Evolutionary conservation across 1,139 yeast species (phyloP).

Genomic region (Yamadazyma oceani): DNA sequence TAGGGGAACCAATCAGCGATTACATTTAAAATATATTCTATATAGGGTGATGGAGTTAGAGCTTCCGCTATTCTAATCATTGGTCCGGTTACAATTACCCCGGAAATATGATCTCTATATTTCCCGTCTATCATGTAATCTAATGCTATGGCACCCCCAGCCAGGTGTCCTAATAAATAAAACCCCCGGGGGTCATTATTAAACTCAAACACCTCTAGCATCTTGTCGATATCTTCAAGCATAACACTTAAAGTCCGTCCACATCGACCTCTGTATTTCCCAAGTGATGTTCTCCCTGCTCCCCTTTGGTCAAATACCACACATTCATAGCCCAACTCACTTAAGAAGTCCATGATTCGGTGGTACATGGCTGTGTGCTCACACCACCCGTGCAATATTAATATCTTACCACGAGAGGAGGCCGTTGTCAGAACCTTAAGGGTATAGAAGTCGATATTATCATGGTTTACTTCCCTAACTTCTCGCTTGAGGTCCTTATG

Average conservation of each 20-base stretch:
- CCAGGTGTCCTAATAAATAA: constrained; percentile 22
- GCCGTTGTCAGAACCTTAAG: constrained; percentile 12
- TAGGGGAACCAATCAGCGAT: constrained; percentile 17
- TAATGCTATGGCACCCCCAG: constrained; percentile 24
- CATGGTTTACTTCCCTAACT: constrained; percentile 9
- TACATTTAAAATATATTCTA: constrained; percentile 12
- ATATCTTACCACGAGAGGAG: constrained; percentile 15
- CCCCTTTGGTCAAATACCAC: constrained; percentile 25
- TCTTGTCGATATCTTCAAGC: constrained; percentile 19
- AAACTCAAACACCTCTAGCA: constrained; percentile 17
- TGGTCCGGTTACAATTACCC: constrained; percentile 21
- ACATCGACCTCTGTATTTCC: constrained; percentile 19
- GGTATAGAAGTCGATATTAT: constrained; percentile 17
- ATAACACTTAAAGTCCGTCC: constrained; percentile 14
- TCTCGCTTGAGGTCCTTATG: constrained; percentile 8
- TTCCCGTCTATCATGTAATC: constrained; percentile 21
- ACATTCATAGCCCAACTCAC: constrained; percentile 21
- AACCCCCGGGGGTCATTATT: constrained; percentile 5
- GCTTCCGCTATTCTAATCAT: constrained; percentile 16
- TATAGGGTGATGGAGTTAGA: constrained; percentile 13
- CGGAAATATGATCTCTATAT: constrained; percentile 13
- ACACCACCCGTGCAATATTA: constrained; percentile 26
- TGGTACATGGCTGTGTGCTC: constrained; percentile 22
- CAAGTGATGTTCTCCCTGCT: constrained; percentile 21
- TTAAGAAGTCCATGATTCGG: constrained; percentile 19